Base-by-base conservation (phyloP, 73 alveolate genomes). In the Stentor coeruleus region DNA sequence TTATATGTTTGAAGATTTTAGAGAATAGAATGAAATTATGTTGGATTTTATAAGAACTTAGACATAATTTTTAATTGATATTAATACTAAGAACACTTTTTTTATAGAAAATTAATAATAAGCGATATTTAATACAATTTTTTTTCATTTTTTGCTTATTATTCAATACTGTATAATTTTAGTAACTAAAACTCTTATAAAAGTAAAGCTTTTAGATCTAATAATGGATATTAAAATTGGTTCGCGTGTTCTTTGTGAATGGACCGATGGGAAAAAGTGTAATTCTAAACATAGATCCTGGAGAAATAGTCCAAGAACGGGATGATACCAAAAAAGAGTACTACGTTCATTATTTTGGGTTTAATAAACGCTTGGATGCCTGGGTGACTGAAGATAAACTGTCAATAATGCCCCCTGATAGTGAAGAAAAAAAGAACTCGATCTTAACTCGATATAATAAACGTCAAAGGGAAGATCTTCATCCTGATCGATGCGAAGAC, bases 341-440 rank as follows among this genome's bases (percentile, higher is more conserved):
- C 82, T 96, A 96, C 73, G 95, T 96, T 55, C 98, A 94, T 86
- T 96, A 91, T 87, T 88, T 89, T 57, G 92, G 87, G 58, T 86
- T 76, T 38, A 96, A 96, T 87, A 92, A 96, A 87, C 86, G 99
- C 82, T 86, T 95, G 90, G 99, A 96, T 87, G 93, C 88, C 83
- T 96, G 98, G 98, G 94, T 92, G 83, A 79, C 49, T 59, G 82
- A 59, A 41, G 85, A 84, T 81, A 82, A 76, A 20, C 59, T 85
- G 84, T 86, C 92, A 72, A 79, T 74, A 73, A 81, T 74, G 92
- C 93, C 35, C 85, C 91, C 82, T 30, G 77, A 76, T 74, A 81
- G 85, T 72, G 60, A 74, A 59, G 73, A 30, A 84, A 74, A 89
- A 82, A 74, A 76, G 86, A 76, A 89, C 83, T 82, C 83, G 88